phyloP scores from a whole-genome alignment of 2,329 filamentous ascomycete species.

The Ilyonectria robusta region DNA sequence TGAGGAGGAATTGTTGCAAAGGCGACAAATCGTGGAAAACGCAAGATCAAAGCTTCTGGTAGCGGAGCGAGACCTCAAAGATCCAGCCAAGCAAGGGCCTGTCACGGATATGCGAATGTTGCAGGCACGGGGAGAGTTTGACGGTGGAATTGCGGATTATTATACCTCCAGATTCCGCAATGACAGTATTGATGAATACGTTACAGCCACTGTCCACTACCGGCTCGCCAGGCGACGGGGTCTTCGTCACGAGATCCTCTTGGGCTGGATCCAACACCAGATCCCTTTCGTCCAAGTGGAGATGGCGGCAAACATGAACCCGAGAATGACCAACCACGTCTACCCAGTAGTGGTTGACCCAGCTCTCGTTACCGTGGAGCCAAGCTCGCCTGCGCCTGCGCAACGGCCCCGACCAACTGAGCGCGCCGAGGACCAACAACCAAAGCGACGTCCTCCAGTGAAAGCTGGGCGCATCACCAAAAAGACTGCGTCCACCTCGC shows the following conservation, averaged over 20 bases:
- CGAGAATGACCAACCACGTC: not conserved
- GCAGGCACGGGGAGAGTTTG: conserved; percentile 29
- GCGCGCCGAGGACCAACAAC: not conserved
- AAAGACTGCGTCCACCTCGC: not conserved
- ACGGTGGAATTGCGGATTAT: conserved; percentile 32
- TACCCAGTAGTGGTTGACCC: conserved; percentile 7
- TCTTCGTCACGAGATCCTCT: conserved; percentile 36
- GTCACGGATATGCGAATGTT: conserved; percentile 29
- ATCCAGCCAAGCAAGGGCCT: conserved; percentile 30
- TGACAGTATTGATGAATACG: conserved; percentile 26
- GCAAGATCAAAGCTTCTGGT: conserved; percentile 36
- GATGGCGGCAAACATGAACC: conserved; percentile 1
- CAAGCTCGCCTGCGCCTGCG: not conserved
- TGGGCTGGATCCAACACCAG: conserved; percentile 40
- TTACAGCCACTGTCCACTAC: conserved; percentile 28
- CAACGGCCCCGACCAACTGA: not conserved
- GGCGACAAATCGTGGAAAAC: conserved; percentile 34
- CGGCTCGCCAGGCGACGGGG: conserved; percentile 29
- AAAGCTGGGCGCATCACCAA: not conserved
- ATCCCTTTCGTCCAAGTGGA: conserved; percentile 37
- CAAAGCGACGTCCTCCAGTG: conserved; percentile 3
- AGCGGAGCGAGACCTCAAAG: conserved; percentile 37
- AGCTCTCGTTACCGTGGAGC: conserved; percentile 3
- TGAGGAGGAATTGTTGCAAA: conserved; percentile 8
- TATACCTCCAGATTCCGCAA: conserved; percentile 29